Conservation (phyloP, 2,329 filamentous ascomycete genomes). For the Nakataea oryzae region DNA sequence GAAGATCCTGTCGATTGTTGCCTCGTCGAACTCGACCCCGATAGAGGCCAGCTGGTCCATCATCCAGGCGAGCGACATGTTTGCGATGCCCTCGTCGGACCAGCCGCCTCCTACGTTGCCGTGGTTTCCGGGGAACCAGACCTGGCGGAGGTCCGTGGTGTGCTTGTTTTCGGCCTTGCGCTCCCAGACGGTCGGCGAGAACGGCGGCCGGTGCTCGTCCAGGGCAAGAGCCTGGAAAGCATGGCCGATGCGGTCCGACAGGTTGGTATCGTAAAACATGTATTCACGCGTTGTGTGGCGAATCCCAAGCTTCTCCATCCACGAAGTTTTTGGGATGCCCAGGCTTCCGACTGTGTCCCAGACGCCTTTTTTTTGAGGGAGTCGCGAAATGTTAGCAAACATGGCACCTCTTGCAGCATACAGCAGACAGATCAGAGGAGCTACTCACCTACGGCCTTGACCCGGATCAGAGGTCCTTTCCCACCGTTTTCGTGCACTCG, state of each 20-base stretch:
- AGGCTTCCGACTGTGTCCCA: slow-evolving; percentile 39
- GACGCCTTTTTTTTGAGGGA: slow-evolving; percentile 27
- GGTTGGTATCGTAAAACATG: slow-evolving; percentile 41
- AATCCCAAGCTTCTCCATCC: slow-evolving; percentile 36
- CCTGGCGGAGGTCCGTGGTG: slow-evolving; percentile 26
- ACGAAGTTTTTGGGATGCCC: slow-evolving; percentile 33
- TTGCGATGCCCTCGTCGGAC: slow-evolving; percentile 32
- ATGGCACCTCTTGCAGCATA: not conserved
- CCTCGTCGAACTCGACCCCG: slow-evolving; percentile 23
- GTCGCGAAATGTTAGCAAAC: not conserved
- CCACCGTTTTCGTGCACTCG: slow-evolving; percentile 27
- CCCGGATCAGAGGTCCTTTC: slow-evolving; percentile 30
- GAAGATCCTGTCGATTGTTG: slow-evolving; percentile 29
- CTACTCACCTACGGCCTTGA: slow-evolving; percentile 29
- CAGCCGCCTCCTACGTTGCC: slow-evolving; percentile 44
- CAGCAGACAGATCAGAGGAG: not conserved
- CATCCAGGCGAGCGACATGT: slow-evolving; percentile 28
- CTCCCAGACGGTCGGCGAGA: slow-evolving; percentile 15
- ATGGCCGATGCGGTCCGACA: slow-evolving; percentile 42
- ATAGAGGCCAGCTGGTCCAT: slow-evolving; percentile 21
- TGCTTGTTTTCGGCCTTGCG: slow-evolving; percentile 6
- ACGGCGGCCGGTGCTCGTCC: slow-evolving; percentile 44
- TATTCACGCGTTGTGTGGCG: slow-evolving; percentile 32
- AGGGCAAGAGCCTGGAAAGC: slow-evolving; percentile 50
- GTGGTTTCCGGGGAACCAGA: slow-evolving; percentile 46